Conservation (phyloP, 768 basidiomycete genomes). For the Pluteus cervinus region DNA sequence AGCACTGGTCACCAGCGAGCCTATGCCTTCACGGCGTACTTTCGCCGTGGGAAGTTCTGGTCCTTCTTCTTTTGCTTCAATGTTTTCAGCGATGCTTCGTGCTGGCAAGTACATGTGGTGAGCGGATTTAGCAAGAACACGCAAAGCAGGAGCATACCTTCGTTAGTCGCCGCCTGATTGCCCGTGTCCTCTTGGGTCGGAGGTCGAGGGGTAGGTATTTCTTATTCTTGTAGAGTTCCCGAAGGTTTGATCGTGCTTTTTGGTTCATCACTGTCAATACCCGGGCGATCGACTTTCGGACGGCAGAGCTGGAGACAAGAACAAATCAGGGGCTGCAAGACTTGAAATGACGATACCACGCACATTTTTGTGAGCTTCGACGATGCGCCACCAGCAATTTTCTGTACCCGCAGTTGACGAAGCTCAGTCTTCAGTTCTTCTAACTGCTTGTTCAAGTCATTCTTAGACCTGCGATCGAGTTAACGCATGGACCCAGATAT, state of each 20-base stretch:
- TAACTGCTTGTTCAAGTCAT: slow-evolving; percentile 93
- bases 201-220: slow-evolving; percentile 97
- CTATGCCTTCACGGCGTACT: slow-evolving; percentile 94
- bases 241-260: slow-evolving; percentile 93
- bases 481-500: slow-evolving; percentile 5
- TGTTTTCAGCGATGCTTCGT: slow-evolving; percentile 82
- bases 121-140: slow-evolving; percentile 1
- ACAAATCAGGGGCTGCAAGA: slow-evolving; percentile 5
- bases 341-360: slow-evolving; percentile 21
- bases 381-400: slow-evolving; percentile 93
- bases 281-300: slow-evolving; percentile 98
- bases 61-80: slow-evolving; percentile 94
- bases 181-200: slow-evolving; percentile 96
- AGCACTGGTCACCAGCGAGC: slow-evolving; percentile 7
- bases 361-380: slow-evolving; percentile 98
- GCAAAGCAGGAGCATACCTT: slow-evolving; percentile 46
- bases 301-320: slow-evolving; percentile 59
- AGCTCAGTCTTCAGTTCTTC: slow-evolving; percentile 94
- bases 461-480: slow-evolving; percentile 68
- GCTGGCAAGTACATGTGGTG: slow-evolving; percentile 34
- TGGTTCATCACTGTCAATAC: slow-evolving; percentile 98
- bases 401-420: slow-evolving; percentile 90
- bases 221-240: slow-evolving; percentile 97
- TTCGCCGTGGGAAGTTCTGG: slow-evolving; percentile 86
- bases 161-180: slow-evolving; percentile 92